Base-by-base conservation (phyloP, 345 rosid species). In the Brassica nigra region DNA sequence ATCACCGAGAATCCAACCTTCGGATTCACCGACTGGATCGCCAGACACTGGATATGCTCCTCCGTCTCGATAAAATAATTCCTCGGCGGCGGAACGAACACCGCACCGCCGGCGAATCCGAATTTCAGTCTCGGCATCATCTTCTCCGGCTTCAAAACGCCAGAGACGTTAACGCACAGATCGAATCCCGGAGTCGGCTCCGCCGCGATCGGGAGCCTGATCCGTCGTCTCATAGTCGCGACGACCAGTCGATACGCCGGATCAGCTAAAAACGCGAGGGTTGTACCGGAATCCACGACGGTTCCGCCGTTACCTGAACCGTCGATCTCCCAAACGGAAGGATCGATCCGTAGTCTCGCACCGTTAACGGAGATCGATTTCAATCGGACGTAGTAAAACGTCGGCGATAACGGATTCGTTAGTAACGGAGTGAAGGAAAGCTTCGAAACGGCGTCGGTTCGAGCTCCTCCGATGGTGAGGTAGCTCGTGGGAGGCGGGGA, bases 401-500 rank as follows among this genome's bases (percentile, higher is more conserved):
- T 89, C 23, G 97, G 98, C 2, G 90, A 84, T 9, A 80, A 28
- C 0, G 94, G 88, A 75, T 90, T 90, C 8, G 76, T 14, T 1
- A 90, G 84, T 68, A 94, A 70, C 12, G 96, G 90, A 29, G 97
- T 92, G 92, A 82, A 92, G 66, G 27, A 10, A 39, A 76, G 72
- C 16, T 44, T 55, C 27, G 27, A 23, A 23, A 23, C 27, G 27
- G 27, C 27, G 27, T 23, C 27, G 0, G 80, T 71, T 18, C 11
- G 18, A 14, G 61, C 76, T 62, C 90, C 57, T 5, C 57, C 83
- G 88, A 94, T 90, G 67, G 77, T 70, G 74, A 90, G 90, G 76
- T 83, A 94, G 78, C 98, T 94, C 1, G 90, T 86, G 0, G 97
- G 98, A 20, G 97, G 89, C 5, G 93, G 97, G 12, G 93, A 85